Base-by-base conservation (phyloP, 2,329 filamentous ascomycete species). In the Grosmannia huntii region DNA sequence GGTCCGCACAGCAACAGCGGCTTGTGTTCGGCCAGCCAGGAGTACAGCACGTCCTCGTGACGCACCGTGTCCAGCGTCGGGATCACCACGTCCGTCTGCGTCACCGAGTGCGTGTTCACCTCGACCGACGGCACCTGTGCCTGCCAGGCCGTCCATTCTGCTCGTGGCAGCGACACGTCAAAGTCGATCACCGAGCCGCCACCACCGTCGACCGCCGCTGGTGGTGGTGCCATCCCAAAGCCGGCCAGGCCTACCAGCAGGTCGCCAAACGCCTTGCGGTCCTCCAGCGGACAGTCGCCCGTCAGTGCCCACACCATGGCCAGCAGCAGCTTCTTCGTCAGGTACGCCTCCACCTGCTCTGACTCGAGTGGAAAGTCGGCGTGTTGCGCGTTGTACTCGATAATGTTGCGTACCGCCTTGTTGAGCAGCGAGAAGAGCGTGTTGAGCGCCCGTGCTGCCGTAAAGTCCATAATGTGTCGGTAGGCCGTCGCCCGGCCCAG, bases 391-490 rank as follows among this genome's bases (percentile, higher is more conserved):
- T 99, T 97, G 75, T 99, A 97, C 73, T 99, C 94, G 60, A 99
- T 85, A 55, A 96, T 83, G 61, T 92, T 90, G 61, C 92, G 84
- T 62, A 92, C 95, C 49, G 87, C 83, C 74, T 99, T 97, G 73
- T 96, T 96, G 59, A 99, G 76, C 28, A 99, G 78, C 50, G 92
- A 97, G 76, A 99, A 99, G 23, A 99, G 75, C 0, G 94, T 99
- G 62, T 86, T 94, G 41, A 99, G 80, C 5, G 90, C 92, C 59
- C 94, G 89, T 55, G 92, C 89, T 55, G 89, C 81, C 0, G 94
- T 97, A 69, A 94, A 99, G 65, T 96, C 90, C 94, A 99, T 99
- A 69, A 99, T 99, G 71, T 99, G 94, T 62, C 86, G 89, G 75
- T 89, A 95, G 44, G 77, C 77, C 65, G 82, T 80, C 4, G 92